Evolutionary conservation across 495 filamentous ascomycete genomes (phyloP), one percentile per base, ranked within the genome.

Genomic region (Penicillium bialowiezense): DNA sequence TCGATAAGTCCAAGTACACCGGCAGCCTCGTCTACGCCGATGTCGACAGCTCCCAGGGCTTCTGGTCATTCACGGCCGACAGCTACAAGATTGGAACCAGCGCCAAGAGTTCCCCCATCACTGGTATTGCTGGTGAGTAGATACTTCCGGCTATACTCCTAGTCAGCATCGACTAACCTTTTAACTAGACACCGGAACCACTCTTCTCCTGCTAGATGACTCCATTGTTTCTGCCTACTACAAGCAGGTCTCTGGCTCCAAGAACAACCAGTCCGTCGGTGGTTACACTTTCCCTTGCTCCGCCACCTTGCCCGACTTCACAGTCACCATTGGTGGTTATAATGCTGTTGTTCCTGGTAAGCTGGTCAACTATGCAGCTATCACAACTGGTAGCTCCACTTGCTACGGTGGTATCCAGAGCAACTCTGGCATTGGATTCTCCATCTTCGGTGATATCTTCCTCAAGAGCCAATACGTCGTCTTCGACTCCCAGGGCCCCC

Each of bases 391-490:
- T 40, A 68, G 75, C 43, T 74, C 65, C 35, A 75, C 58, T 44
- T 89, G 86, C 69, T 83, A 73, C 58, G 86, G 86, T 43, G 80
- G 80, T 15, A 74, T 89, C 49, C 85, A 88, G 69, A 64, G 64
- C 44, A 80, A 84, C 66, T 65, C 69, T 12, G 82, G 81, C 41
- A 73, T 88, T 20, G 79, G 74, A 18, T 80, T 88, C 60, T 76
- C 76, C 48, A 89, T 93, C 64, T 83, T 85, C 44, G 88, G 88
- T 33, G 88, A 91, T 50, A 76, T 90, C 38, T 88, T 88, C 58
- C 77, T 93, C 51, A 91, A 91, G 76, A 78, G 79, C 50, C 83
- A 88, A 54, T 90, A 86, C 59, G 87, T 85, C 15, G 82, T 93
- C 3, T 91, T 91, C 55, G 81, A 91, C 46, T 71, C 74, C 26